A percentile compares a stretch with the other conserved stretches of the same genome.
Conservation (phyloP, 1,284 basidiomycete species). For the Schizophyllum amplum region DNA sequence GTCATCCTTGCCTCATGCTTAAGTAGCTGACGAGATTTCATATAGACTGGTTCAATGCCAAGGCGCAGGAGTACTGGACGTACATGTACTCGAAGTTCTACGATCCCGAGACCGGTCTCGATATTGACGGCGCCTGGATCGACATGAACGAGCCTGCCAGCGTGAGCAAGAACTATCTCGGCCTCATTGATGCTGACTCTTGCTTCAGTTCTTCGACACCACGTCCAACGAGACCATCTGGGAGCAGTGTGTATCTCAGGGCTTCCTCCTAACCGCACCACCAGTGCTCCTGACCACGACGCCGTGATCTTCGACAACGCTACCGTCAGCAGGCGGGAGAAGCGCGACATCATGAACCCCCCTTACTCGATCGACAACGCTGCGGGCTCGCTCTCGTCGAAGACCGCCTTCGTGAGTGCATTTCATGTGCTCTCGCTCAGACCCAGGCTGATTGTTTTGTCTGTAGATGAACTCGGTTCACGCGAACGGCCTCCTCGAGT, state of each 20-base stretch:
- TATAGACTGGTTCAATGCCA: conserved; percentile 60
- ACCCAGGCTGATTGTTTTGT: background rate
- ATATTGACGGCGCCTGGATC: conserved; percentile 66
- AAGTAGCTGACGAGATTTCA: background rate
- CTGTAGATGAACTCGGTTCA: conserved; percentile 46
- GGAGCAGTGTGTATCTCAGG: conserved; percentile 40
- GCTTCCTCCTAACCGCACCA: conserved; percentile 46
- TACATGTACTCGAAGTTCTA: conserved; percentile 58
- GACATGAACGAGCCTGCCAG: conserved; percentile 69
- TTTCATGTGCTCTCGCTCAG: background rate
- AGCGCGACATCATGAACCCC: conserved; percentile 38
- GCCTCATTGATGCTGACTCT: conserved; percentile 1
- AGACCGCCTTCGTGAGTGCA: conserved; percentile 46
- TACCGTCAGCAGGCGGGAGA: conserved; percentile 17
- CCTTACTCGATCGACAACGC: conserved; percentile 55
- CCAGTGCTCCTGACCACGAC: conserved; percentile 40
- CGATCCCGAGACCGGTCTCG: conserved; percentile 42
- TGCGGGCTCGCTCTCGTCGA: conserved; percentile 39
- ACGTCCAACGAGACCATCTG: conserved; percentile 48
- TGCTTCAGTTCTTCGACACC: conserved; percentile 44
- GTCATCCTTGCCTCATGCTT: conserved; percentile 1
- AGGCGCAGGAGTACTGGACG: conserved; percentile 49
- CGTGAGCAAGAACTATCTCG: conserved; percentile 23
- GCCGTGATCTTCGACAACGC: conserved; percentile 41
- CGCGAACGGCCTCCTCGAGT: conserved; percentile 55